Evolutionary conservation across 495 filamentous ascomycete genomes (phyloP), one percentile per base, ranked within the genome.

Genomic region (Darksidea phi): DNA sequence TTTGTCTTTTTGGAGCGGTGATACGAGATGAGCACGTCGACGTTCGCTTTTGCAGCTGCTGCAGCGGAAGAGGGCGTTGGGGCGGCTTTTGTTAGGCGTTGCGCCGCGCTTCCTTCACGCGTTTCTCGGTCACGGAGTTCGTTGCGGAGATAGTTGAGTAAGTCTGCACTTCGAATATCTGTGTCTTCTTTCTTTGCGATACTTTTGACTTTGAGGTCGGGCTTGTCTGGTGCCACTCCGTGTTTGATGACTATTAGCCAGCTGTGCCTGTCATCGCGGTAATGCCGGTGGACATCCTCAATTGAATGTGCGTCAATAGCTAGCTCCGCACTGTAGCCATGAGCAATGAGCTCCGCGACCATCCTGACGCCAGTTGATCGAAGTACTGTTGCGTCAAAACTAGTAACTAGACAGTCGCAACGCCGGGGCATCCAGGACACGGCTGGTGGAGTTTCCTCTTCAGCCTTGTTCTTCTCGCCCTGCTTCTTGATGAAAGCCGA

Each of bases 1-100:
- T 95, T 96, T 41, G 86, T 86, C 76, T 96, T 98, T 74, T 96
- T 96, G 70, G 84, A 88, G 66, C 88, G 86, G 26, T 89, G 90
- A 50, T 88, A 85, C 0, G 88, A 83, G 0, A 89, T 76, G 0
- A 97, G 80, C 25, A 97, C 86, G 47, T 90, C 86, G 25, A 98
- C 93, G 59, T 92, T 84, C 32, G 51, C 67, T 65, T 54, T 70
- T 45, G 24, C 67, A 61, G 37, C 67, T 0, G 68, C 48, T 1
- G 71, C 54, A 67, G 61, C 15, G 81, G 79, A 1, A 4, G 49
- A 2, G 6, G 46, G n/a, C 10, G 38, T 24, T 6, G 52, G 54
- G 10, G 26, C 26, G 18, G 54, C 78, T 77, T 38, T 59, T 48
- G 57, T 67, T 11, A 67, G 57, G 28, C 80, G 75, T 42, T 81